Evolutionary conservation across 192 early-diverging fungal species (phyloP), one percentile per base, ranked within the genome.

Genomic region (Pecoramyces ruminantium): DNA sequence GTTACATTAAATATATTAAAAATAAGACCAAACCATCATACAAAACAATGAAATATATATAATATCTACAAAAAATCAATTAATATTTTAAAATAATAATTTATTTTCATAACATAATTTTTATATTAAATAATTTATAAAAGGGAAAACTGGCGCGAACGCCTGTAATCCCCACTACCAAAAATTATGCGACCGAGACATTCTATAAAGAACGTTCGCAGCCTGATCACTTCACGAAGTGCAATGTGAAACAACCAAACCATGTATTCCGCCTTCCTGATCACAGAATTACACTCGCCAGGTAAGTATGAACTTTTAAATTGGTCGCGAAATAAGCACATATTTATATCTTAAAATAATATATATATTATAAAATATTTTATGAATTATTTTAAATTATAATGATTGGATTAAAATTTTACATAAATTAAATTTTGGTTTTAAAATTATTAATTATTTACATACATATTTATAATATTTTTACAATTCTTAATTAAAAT

Each of bases 101-200:
- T 34, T 34, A 34, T 34, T n/a, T n/a, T n/a, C n/a, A n/a, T n/a
- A n/a, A n/a, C n/a, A n/a, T n/a, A n/a, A 34, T 34, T 34, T 34
- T 34, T 11, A 34, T 6, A 34, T 34, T 34, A 34, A 34, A 34
- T 11, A 34, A 6, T 34, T 51, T 51, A 51, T 21, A n/a, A 34
- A 67, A 67, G 51, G 51, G 51, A 67, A 67, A 67, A 67, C 51
- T 67, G 51, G 51, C 51, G 51, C 51, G 51, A 67, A 67, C 51
- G 51, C 51, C 51, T 67, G 51, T 67, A 67, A 67, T 67, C 51
- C 51, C 51, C 51, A 34, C 30, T 34, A 34, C 30, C 30, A 34
- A 34, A 34, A 34, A 34, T 34, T 34, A 34, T 34, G 30, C 51
- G 51, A 11, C 25, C 51, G 51, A 67, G 51, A 67, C 51, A 67